Conservation (phyloP, 2,329 filamentous ascomycete species). For the Dissoconium aciculare region DNA sequence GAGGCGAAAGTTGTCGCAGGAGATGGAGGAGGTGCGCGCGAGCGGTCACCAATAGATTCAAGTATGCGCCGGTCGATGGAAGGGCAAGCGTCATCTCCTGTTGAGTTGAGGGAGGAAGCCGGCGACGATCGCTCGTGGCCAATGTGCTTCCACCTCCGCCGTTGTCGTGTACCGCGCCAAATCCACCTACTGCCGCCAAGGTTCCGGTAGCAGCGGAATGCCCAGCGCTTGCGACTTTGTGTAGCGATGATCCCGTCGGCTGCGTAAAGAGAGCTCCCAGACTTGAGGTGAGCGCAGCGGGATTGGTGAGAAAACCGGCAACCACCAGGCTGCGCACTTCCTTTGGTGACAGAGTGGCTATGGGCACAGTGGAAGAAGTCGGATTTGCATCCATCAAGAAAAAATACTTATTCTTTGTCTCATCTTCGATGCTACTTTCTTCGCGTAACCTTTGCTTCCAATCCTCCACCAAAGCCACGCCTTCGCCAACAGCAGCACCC, state of each 20-base stretch:
- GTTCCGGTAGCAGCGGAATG: constrained; percentile 53
- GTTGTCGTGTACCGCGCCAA: constrained; percentile 47
- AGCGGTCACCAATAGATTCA: constrained; percentile 49
- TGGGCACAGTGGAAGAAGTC: constrained; percentile 29
- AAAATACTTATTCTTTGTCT: constrained; percentile 38
- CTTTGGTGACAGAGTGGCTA: constrained; percentile 27
- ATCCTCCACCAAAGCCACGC: constrained; percentile 44
- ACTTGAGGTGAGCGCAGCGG: constrained; percentile 31
- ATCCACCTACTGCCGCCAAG: constrained; percentile 52
- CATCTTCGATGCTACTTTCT: constrained; percentile 17
- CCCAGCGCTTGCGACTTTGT: constrained; percentile 46
- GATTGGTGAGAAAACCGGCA: constrained; percentile 48
- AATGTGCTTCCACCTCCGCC: constrained; percentile 39
- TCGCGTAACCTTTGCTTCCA: constrained; percentile 31
- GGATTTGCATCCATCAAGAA: constrained; percentile 38
- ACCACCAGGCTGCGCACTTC: constrained; percentile 46
- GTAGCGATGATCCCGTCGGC: constrained; percentile 15
- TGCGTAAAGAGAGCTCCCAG: constrained; percentile 19
- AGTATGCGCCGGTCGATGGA: constrained; percentile 50
- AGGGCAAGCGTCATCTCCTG: constrained; percentile 42
- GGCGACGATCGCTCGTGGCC: constrained; percentile 17
- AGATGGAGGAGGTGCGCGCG: constrained; percentile 47
- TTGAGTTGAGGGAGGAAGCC: constrained; percentile 5
- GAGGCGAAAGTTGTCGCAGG: constrained; percentile 39
- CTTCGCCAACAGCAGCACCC: constrained; percentile 46